Conservation (phyloP, 495 filamentous ascomycete genomes). For the Aspergillus mulundensis region DNA sequence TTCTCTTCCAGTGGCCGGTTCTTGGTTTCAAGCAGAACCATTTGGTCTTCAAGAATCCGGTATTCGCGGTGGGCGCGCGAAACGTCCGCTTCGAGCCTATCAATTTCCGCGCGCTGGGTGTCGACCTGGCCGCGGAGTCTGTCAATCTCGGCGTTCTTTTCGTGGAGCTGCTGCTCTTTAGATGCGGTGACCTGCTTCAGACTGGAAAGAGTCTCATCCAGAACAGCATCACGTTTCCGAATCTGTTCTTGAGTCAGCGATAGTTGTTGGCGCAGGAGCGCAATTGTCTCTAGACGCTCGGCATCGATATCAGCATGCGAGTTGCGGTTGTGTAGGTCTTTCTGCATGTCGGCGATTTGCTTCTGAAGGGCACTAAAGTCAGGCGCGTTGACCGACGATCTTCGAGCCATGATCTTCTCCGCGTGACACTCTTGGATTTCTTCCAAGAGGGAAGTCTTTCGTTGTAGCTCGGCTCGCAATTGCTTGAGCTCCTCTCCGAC, state of each 20-base stretch:
- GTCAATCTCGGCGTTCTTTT: constrained; percentile 40
- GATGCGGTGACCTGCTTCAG: constrained; percentile 33
- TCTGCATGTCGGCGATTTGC: constrained; percentile 34
- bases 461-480: constrained; percentile 36
- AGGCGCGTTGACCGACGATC: constrained; percentile 21
- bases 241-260: constrained; percentile 35
- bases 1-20: constrained; percentile 41
- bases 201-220: constrained; percentile 37
- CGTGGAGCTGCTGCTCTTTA: constrained; percentile 34
- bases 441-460: constrained; percentile 29
- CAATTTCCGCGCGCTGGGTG: constrained; percentile 32
- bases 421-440: constrained; percentile 24
- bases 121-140: constrained; percentile 38
- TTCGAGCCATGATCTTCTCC: constrained; percentile 27
- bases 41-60: constrained; percentile 33
- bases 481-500: constrained; percentile 39
- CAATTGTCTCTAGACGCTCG: constrained; percentile 35
- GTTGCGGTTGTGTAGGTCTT: constrained; percentile 29
- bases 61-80: constrained; percentile 32
- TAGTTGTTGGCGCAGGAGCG: constrained; percentile 39
- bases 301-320: constrained; percentile 22
- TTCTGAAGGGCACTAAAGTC: constrained; percentile 28
- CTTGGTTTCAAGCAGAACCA: constrained; percentile 33
- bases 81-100: constrained; percentile 36
- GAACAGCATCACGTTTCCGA: constrained; percentile 31